Percentiles rank a stretch among this genome's conserved stretches.
Evolutionary conservation across 1,284 basidiomycete species (phyloP).

Genomic region (Pascua sp.): DNA sequence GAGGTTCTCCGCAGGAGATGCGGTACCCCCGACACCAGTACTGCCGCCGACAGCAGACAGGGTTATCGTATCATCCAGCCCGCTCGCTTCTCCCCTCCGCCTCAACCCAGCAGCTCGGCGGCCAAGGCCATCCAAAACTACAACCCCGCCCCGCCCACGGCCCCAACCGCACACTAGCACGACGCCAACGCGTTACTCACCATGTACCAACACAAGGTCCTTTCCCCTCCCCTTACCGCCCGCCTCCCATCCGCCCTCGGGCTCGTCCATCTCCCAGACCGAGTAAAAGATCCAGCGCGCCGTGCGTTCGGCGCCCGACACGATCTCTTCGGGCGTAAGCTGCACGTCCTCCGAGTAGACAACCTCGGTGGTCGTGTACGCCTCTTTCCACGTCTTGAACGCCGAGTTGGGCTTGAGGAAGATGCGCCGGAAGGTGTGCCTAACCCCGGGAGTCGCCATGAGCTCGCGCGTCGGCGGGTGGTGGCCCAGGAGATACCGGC

Average conservation of each 20-base stretch:
- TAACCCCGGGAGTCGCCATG: slow-evolving; percentile 34
- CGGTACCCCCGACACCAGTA: too few relatives aligned
- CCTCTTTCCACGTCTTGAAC: slow-evolving; percentile 29
- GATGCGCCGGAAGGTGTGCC: slow-evolving; percentile 38
- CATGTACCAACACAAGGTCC: slow-evolving; percentile 49
- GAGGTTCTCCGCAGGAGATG: too few relatives aligned
- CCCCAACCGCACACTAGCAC: not conserved
- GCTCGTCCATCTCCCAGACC: slow-evolving; percentile 44
- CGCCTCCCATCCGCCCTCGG: slow-evolving; percentile 39
- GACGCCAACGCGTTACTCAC: slow-evolving; percentile 23
- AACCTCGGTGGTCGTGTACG: slow-evolving; percentile 42
- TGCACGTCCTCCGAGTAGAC: slow-evolving; percentile 44
- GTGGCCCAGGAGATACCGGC: slow-evolving; percentile 38
- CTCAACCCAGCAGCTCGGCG: too few relatives aligned
- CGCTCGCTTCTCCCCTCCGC: too few relatives aligned
- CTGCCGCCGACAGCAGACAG: too few relatives aligned
- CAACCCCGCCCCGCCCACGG: too few relatives aligned
- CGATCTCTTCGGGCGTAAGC: slow-evolving; percentile 38
- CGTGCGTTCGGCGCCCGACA: slow-evolving; percentile 25
- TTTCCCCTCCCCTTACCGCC: slow-evolving; percentile 37
- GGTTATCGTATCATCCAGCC: too few relatives aligned
- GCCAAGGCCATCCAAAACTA: too few relatives aligned
- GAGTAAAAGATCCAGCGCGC: slow-evolving; percentile 50
- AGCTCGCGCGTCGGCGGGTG: slow-evolving; percentile 39
- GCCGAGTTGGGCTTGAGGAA: slow-evolving; percentile 36